Percentiles rank a stretch among this genome's conserved stretches.
Conservation (phyloP, 495 filamentous ascomycete genomes). For the Aspergillus baeticus region DNA sequence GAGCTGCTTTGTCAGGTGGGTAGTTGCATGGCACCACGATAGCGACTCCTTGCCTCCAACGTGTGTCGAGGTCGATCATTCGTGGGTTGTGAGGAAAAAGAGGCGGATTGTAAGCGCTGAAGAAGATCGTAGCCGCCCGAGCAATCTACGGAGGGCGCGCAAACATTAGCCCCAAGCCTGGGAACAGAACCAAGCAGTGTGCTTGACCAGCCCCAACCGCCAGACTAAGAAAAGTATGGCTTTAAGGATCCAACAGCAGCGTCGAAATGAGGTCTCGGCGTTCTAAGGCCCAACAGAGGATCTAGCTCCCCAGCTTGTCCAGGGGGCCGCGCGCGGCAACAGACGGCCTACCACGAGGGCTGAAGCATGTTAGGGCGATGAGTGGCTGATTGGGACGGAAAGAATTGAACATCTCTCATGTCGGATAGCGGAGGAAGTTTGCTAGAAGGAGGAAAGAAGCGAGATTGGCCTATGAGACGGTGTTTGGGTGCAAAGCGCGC, state of each 20-base stretch:
- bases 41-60: background rate
- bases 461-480: conserved; percentile 3
- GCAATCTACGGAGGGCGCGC: conserved; percentile 4
- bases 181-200: conserved; percentile 6
- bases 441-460: background rate
- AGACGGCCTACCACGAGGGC: conserved; percentile 9
- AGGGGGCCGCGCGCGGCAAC: conserved; percentile 16
- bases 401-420: background rate
- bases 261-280: background rate
- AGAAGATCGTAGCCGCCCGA: conserved; percentile 12
- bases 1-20: conserved; percentile 3
- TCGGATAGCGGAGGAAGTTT: background rate
- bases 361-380: background rate
- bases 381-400: conserved; percentile 9
- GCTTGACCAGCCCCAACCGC: conserved; percentile 11
- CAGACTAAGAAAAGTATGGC: conserved; percentile 11
- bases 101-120: conserved; percentile 11
- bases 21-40: conserved; percentile 11
- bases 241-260: conserved; percentile 11
- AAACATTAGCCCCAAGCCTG: background rate
- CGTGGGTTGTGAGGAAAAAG: background rate
- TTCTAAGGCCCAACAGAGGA: conserved; percentile 3
- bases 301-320: background rate
- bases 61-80: background rate
- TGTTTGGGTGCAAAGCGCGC: conserved; percentile 13